Conservation (phyloP, 257 asterid species). For the Salvia hispanica region DNA sequence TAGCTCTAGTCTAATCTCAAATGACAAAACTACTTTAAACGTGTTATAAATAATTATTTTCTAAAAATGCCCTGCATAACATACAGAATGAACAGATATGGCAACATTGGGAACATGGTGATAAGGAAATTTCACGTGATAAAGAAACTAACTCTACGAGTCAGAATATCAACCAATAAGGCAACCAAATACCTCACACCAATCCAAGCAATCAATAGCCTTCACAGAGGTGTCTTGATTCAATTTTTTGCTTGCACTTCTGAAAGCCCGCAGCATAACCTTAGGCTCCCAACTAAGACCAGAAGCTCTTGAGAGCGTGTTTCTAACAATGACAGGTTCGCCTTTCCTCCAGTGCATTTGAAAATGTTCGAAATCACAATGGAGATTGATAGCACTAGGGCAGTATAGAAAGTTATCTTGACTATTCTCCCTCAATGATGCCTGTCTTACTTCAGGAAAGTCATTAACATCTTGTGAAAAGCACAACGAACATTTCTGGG, state of each 20-base stretch:
- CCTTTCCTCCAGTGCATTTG: slow-evolving; percentile 86
- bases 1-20: slow-evolving; percentile 3
- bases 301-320: slow-evolving; percentile 49
- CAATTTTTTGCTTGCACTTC: slow-evolving; percentile 56
- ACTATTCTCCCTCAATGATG: slow-evolving; percentile 55
- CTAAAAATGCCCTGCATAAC: not conserved
- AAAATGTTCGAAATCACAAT: slow-evolving; percentile 57
- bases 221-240: slow-evolving; percentile 56
- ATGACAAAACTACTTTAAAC: not conserved
- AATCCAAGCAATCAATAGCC: slow-evolving; percentile 83
- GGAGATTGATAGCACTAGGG: slow-evolving; percentile 59
- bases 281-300: slow-evolving; percentile 95
- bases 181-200: slow-evolving; percentile 65
- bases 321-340: slow-evolving; percentile 78
- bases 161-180: slow-evolving; percentile 20
- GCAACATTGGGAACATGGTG: not conserved
- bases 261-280: slow-evolving; percentile 89
- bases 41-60: slow-evolving; percentile 5
- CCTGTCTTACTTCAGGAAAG: slow-evolving; percentile 46
- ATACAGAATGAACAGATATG: not conserved
- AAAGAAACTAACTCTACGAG: not conserved
- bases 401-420: slow-evolving; percentile 64
- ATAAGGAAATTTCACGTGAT: not conserved
- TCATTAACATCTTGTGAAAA: slow-evolving; percentile 24
- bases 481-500: slow-evolving; percentile 53